Percentiles rank a stretch among this genome's conserved stretches.
Evolutionary conservation across 495 filamentous ascomycete species (phyloP).

Genomic region (Pseudotulostoma volvatum): DNA sequence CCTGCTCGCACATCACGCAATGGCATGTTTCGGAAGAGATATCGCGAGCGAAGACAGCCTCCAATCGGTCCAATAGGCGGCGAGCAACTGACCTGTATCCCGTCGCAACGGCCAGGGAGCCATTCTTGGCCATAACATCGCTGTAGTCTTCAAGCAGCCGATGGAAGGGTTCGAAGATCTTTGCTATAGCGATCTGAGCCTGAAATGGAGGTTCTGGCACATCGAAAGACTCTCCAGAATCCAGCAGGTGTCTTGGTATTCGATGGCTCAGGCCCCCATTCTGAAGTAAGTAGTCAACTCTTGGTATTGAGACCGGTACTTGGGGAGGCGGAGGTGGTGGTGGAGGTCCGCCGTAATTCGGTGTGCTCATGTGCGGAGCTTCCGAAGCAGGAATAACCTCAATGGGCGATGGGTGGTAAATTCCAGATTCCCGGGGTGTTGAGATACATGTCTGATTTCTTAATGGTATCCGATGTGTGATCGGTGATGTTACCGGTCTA

Average conservation of each 20-base stretch:
- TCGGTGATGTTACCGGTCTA: background rate
- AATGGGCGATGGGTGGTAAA: too few relatives aligned
- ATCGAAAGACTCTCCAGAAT: conserved; percentile 23
- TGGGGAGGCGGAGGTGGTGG: conserved; percentile 71
- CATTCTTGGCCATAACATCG: conserved; percentile 61
- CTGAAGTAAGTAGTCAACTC: conserved; percentile 79
- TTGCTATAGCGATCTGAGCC: conserved; percentile 32
- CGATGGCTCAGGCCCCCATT: conserved; percentile 59
- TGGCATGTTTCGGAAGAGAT: conserved; percentile 66
- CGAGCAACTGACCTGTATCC: conserved; percentile 92
- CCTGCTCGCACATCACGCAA: conserved; percentile 63
- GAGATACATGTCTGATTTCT: too few relatives aligned
- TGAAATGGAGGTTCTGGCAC: conserved; percentile 21
- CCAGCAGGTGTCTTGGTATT: conserved; percentile 50
- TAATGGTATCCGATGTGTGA: too few relatives aligned
- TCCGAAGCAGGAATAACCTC: too few relatives aligned
- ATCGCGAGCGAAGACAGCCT: conserved; percentile 83
- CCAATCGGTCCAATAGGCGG: conserved; percentile 76
- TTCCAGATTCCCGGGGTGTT: too few relatives aligned
- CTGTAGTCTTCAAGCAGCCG: conserved; percentile 72
- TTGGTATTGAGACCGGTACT: conserved; percentile 49
- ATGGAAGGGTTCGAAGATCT: conserved; percentile 63
- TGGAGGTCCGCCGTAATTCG: too few relatives aligned
- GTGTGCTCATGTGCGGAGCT: too few relatives aligned
- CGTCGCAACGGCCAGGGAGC: conserved; percentile 87